Evolutionary conservation across 1,284 basidiomycete species (phyloP).

Genomic region (Mycosarcoma mackinlayi): DNA sequence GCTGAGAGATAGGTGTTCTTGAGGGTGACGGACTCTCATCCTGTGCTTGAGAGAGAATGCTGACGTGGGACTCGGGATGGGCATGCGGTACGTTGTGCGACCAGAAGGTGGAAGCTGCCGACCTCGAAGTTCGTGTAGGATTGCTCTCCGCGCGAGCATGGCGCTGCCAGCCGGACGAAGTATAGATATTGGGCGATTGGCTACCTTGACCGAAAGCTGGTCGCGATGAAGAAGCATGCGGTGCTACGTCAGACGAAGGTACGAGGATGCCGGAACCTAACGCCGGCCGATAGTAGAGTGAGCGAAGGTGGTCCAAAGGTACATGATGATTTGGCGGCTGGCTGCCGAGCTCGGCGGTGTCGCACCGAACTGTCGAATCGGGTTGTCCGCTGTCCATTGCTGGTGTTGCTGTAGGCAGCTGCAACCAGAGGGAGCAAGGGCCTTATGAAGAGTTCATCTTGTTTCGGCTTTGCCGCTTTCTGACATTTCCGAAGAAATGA

Average conservation of each 20-base stretch:
- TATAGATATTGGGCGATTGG: not conserved
- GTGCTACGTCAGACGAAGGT: conserved; percentile 18
- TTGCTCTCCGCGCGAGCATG: conserved; percentile 33
- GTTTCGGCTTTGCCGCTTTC: too few species aligned
- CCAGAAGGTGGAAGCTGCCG: conserved; percentile 35
- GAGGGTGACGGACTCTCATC: conserved; percentile 2
- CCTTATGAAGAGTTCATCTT: too few species aligned
- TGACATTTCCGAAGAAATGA: not conserved
- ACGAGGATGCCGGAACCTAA: conserved; percentile 42
- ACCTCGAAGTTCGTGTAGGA: conserved; percentile 6
- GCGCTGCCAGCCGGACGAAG: conserved; percentile 2
- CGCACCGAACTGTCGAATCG: conserved; percentile 7
- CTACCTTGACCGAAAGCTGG: too few species aligned
- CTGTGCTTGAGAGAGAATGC: conserved; percentile 35
- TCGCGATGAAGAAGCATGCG: conserved; percentile 2
- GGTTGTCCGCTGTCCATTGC: not conserved
- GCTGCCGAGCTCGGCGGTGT: conserved; percentile 21
- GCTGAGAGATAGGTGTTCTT: not conserved
- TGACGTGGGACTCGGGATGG: conserved; percentile 41
- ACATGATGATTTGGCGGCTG: conserved; percentile 35
- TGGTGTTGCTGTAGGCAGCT: not conserved
- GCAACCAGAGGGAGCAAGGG: too few species aligned
- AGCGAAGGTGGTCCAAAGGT: conserved; percentile 40
- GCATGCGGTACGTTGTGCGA: conserved; percentile 31
- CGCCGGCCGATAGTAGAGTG: conserved; percentile 46